These are phyloP conservation scores for Gossypium schwendimanii DNA, from an alignment of 441 rosid species.

Conservation along the genomic window DNA sequence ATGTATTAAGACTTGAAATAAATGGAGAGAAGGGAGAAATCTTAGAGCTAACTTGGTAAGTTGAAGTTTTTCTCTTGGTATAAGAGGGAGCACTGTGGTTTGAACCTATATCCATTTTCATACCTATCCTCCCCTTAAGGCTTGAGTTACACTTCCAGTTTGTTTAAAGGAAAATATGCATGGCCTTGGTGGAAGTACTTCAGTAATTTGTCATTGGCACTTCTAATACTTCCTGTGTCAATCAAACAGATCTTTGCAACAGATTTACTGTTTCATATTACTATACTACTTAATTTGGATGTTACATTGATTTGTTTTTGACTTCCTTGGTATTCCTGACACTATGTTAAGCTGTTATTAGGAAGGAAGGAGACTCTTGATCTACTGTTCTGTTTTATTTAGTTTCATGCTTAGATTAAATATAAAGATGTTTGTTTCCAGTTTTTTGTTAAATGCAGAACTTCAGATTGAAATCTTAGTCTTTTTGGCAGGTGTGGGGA, in stretches of 20 bases:
- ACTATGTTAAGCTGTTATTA: not conserved
- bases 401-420: not conserved
- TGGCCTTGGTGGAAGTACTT: not conserved
- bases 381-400: not conserved
- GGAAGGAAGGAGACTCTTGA: not conserved
- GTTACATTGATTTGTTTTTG: not conserved
- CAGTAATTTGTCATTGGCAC: not conserved
- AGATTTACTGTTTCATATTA: not conserved
- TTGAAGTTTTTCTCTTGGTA: not conserved
- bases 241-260: not conserved
- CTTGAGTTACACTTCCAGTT: not conserved
- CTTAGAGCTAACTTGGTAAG: not conserved
- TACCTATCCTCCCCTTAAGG: not conserved
- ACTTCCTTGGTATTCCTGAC: not conserved
- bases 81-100: not conserved
- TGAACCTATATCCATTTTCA: not conserved
- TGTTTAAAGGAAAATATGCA: not conserved
- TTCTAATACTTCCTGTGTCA: not conserved
- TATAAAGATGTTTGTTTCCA: not conserved
- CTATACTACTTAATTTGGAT: not conserved
- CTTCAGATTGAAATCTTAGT: conserved; percentile 12
- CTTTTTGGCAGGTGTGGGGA: conserved; percentile 69
- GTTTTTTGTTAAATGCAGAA: not conserved
- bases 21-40: not conserved
- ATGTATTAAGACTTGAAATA: not conserved